phyloP scores from a whole-genome alignment of 2,329 filamentous ascomycete species.

The Calonectria fujianensis region DNA sequence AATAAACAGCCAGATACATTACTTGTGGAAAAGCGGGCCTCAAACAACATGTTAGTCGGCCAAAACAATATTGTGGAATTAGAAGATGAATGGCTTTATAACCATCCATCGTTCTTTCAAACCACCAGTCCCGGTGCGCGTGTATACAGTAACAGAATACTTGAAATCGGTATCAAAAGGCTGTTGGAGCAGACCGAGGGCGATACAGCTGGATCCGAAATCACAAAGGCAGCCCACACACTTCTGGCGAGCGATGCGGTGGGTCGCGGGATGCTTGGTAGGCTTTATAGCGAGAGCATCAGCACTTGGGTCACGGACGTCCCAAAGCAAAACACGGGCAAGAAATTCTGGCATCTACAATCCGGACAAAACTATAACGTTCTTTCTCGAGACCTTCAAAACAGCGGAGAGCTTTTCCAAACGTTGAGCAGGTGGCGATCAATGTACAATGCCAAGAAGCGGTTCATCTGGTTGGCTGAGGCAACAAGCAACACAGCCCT shows the following conservation, averaged over 20 bases:
- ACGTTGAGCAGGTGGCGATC: not conserved
- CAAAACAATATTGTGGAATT: constrained; percentile 1
- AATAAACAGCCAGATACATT: not conserved
- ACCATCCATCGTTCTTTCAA: not conserved
- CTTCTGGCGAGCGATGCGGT: not conserved
- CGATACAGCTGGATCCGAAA: not conserved
- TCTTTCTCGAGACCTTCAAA: fast-evolving
- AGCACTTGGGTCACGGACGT: not conserved
- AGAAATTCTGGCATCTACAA: not conserved
- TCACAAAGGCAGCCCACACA: not conserved
- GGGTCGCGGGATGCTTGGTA: fast-evolving
- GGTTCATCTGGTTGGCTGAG: not conserved
- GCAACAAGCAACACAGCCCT: not conserved
- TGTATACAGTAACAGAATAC: no score
- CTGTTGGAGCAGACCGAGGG: not conserved
- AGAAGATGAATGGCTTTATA: not conserved
- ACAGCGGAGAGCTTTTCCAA: fast-evolving
- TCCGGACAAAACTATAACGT: not conserved
- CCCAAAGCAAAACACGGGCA: not conserved
- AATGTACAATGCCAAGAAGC: not conserved
- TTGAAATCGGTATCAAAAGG: no score
- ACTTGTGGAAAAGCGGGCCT: not conserved
- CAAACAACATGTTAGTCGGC: not conserved
- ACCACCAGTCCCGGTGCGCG: not conserved
- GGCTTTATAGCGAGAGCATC: not conserved